Evolutionary conservation across 306 rosid genomes (phyloP), one percentile per base, ranked within the genome.

Genomic region (Cicer yamashitae): DNA sequence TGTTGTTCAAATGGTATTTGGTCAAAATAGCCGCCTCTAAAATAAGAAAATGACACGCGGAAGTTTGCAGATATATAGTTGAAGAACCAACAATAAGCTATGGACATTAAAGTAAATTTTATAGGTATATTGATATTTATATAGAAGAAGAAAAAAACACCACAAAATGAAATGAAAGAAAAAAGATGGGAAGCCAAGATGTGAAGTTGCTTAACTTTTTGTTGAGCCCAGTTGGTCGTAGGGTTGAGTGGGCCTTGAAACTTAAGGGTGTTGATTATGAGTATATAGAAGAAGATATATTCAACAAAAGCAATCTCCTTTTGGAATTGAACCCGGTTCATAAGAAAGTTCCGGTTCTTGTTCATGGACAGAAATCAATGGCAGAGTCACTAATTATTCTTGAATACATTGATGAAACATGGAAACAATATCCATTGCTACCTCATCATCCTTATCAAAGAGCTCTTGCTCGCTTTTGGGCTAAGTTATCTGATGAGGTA

Each of bases 231-330:
- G 47, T 70, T 70, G 56, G 40, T 14, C 17, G 45, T 2, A 81
- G 88, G 25, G 85, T 78, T 48, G 85, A 81, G 30, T 84, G 81
- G 85, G 82, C 65, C 4, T 46, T 78, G 4, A 78, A 50, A 41
- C 71, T 78, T 0, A 78, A 78, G 54, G 82, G 83, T 51, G 10
- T 84, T 17, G 73, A 81, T 7, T 84, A 47, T 45, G 81, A 81
- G 6, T 77, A 84, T 6, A 6, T 77, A 64, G 88, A 85, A 81
- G 85, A 84, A 74, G 88, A 85, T 20, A 20, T 85, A 69, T 81
- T 74, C 79, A 70, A 78, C 79, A 81, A 81, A 18, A 85, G 76
- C 64, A 77, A 2, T 41, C 83, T 85, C 7, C 85, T 81, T 64
- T 61, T 78, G 6, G 53, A 78, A 50, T 56, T 78, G 45, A 85